These are phyloP conservation scores for Fragaria ananassa DNA, from an alignment of 306 rosid species.

Conservation along the genomic window DNA sequence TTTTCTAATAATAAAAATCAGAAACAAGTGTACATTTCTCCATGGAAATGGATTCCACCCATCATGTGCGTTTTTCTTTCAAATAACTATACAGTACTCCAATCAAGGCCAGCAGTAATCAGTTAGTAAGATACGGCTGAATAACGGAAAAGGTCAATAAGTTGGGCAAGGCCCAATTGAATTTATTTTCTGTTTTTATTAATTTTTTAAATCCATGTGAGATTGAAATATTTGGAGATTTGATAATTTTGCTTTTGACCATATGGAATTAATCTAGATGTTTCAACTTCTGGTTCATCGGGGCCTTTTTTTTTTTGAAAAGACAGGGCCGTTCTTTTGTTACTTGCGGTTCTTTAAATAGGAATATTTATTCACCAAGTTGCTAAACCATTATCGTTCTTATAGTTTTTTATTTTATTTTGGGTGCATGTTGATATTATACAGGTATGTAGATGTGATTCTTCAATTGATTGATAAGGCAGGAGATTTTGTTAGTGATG, in stretches of 20 bases:
- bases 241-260: not conserved
- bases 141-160: not conserved
- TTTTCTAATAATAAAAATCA: not conserved
- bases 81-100: not conserved
- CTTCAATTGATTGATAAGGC: constrained; percentile 99
- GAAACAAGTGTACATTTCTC: not conserved
- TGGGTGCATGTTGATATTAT: constrained; percentile 7
- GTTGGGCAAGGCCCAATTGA: not conserved
- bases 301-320: not conserved
- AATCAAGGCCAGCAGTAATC: not conserved
- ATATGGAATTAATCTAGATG: not conserved
- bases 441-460: constrained; percentile 96
- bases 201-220: not conserved
- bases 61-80: not conserved
- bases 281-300: not conserved
- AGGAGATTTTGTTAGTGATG: constrained; percentile 98
- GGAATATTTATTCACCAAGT: not conserved
- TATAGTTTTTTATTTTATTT: constrained; percentile 4
- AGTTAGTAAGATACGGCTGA: not conserved
- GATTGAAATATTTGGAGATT: not conserved
- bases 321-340: not conserved
- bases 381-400: constrained; percentile 4
- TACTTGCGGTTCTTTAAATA: not conserved
- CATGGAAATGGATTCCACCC: not conserved
- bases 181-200: not conserved